Percentiles rank a stretch among this genome's conserved stretches.
Conservation (phyloP, 1,139 yeast genomes). For the Meyerozyma smithsonii region DNA sequence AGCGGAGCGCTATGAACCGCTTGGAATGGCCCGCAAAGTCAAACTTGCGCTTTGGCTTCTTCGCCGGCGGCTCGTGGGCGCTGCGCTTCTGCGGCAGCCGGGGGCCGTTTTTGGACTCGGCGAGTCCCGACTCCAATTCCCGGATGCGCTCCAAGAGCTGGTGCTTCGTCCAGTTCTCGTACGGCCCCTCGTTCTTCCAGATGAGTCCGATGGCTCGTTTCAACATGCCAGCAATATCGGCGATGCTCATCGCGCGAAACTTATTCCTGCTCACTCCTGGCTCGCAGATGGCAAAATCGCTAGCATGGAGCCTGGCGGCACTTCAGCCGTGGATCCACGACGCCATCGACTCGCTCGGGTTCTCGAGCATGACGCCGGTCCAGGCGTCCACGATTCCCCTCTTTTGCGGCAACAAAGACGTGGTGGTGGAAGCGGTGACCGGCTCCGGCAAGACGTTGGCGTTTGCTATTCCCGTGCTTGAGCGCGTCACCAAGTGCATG, state of each 20-base stretch:
- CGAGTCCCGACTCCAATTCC: conserved; percentile 38
- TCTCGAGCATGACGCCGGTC: conserved; percentile 87
- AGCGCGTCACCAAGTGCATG: conserved; percentile 43
- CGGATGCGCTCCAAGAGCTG: conserved; percentile 46
- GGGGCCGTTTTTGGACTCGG: background rate
- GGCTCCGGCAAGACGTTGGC: conserved; percentile 96
- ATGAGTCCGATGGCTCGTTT: conserved; percentile 19
- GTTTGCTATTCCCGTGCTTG: conserved; percentile 76
- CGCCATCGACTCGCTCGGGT: conserved; percentile 73
- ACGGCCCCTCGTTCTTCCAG: conserved; percentile 17
- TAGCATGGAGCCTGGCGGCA: conserved; percentile 7
- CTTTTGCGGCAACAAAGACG: conserved; percentile 85
- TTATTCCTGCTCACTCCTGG: background rate
- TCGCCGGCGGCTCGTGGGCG: conserved; percentile 8
- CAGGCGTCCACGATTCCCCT: conserved; percentile 95
- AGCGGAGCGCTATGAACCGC: conserved; percentile 71
- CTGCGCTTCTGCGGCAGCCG: conserved; percentile 5
- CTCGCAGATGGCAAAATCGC: conserved; percentile 7
- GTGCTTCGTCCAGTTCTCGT: conserved; percentile 48
- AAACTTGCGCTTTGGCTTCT: conserved; percentile 42
- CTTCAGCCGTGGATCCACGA: conserved; percentile 47
- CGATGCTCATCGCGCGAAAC: conserved; percentile 2
- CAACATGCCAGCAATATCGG: conserved; percentile 15
- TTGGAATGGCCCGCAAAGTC: conserved; percentile 67
- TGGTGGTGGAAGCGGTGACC: conserved; percentile 93